These are phyloP conservation scores for Elongisporangium anandrum DNA, from an alignment of 352 stramenopile species.

Conservation along the genomic window DNA sequence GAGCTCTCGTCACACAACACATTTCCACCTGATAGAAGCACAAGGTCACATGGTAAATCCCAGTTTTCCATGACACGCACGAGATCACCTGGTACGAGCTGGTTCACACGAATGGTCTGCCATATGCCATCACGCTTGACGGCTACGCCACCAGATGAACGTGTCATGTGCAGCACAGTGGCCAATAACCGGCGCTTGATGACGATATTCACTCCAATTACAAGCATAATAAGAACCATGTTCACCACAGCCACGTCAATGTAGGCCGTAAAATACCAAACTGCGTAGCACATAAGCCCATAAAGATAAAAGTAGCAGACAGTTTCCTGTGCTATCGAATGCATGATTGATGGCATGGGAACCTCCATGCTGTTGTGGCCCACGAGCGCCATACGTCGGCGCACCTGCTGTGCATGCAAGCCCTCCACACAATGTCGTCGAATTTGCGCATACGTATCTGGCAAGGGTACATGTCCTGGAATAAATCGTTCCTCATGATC, in stretches of 20 bases:
- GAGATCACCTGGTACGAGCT: slow-evolving; percentile 43
- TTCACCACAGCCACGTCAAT: slow-evolving; percentile 38
- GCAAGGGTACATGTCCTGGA: slow-evolving; percentile 18
- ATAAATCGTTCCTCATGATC: slow-evolving; percentile 19
- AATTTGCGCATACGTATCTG: slow-evolving; percentile 18
- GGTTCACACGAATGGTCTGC: slow-evolving; percentile 19
- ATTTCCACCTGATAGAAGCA: slow-evolving; percentile 39
- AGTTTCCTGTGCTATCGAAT: slow-evolving; percentile 29
- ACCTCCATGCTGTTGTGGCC: slow-evolving; percentile 32
- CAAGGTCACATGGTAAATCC: slow-evolving; percentile 47
- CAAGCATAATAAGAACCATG: slow-evolving; percentile 27
- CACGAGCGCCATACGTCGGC: slow-evolving; percentile 16
- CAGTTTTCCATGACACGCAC: slow-evolving; percentile 43
- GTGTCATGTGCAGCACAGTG: slow-evolving; percentile 37
- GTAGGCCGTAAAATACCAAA: slow-evolving; percentile 58
- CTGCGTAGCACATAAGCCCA: slow-evolving; percentile 52
- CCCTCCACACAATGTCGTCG: slow-evolving; percentile 8
- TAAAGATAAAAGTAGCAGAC: slow-evolving; percentile 47
- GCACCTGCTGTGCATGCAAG: slow-evolving; percentile 9
- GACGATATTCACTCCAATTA: slow-evolving; percentile 36
- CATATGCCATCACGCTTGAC: slow-evolving; percentile 38
- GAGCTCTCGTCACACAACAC: slow-evolving; percentile 44
- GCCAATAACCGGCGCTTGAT: slow-evolving; percentile 36
- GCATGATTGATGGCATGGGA: slow-evolving; percentile 27
- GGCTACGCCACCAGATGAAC: slow-evolving; percentile 43